Evolutionary conservation across 768 basidiomycete species (phyloP), one percentile per base, ranked within the genome.

Genomic region (Russula brevipes): DNA sequence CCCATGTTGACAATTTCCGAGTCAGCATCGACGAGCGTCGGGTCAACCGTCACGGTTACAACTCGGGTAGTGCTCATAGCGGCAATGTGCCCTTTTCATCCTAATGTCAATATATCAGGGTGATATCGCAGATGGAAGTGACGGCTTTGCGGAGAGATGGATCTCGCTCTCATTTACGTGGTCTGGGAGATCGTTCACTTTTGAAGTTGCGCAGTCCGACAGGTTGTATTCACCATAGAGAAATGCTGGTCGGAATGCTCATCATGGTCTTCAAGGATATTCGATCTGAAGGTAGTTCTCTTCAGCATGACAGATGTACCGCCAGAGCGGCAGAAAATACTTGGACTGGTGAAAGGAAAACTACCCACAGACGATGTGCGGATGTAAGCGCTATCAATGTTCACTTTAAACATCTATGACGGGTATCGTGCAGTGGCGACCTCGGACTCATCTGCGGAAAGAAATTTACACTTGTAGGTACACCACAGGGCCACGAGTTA

Each of bases 391-490:
- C 38, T 19, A 63, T 58, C 12, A 12, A 36, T 46, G 39, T 61
- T 24, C 17, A 49, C 30, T 41, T 33, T 42, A 58, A 17, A 24
- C 44, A 52, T 14, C 46, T 49, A 53, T 59, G 65, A 61, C 39
- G 61, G 42, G 63, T 17, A 17, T 41, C 19, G 31, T 4, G 50
- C 47, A 88, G 86, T 46, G 77, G 79, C 24, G 85, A 88, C 67
- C 76, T 90, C 39, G 79, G 81, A 46, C 77, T 91, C 5, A 65
- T 75, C 0, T 69, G 76, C 17, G 83, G 85, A 52, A 86, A 86
- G 78, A 91, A 87, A 70, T 94, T 94, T 70, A 88, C 85, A n/a
- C 78, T 94, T 11, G 76, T 94, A 19, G 94, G 94, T 11, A 94
- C 92, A 6, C 89, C 91, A 1, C 84, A 91, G 73, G 91, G 91